These are phyloP conservation scores for Penicillium maclennaniae DNA, from an alignment of 495 filamentous ascomycete genomes.

Conservation along the genomic window DNA sequence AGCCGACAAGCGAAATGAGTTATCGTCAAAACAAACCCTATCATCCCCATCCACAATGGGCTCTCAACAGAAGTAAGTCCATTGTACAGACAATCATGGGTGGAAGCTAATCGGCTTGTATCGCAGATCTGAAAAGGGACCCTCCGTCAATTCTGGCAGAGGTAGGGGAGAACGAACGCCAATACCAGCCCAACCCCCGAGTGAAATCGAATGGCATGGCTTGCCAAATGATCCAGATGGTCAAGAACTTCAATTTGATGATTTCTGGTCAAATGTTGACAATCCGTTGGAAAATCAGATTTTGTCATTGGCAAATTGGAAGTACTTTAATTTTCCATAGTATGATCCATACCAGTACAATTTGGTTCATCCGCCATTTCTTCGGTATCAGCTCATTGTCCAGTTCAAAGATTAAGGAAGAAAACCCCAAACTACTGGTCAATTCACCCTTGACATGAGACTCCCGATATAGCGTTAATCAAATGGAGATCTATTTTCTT, in stretches of 20 bases:
- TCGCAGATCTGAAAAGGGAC: not conserved
- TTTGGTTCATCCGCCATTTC: no score
- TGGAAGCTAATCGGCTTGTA: not conserved
- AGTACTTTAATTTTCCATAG: not conserved
- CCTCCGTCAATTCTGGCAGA: not conserved
- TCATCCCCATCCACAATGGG: not conserved
- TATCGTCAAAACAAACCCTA: not conserved
- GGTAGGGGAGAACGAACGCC: not conserved
- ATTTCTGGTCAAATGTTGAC: not conserved
- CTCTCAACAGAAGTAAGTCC: not conserved
- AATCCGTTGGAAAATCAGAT: conserved; percentile 1
- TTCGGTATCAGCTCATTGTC: no score
- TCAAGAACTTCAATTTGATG: not conserved
- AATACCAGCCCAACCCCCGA: not conserved
- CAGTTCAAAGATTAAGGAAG: no score
- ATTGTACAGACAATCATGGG: not conserved
- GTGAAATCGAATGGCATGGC: not conserved
- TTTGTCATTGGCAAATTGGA: not conserved
- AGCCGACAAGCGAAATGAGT: not conserved
- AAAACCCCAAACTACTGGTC: no score
- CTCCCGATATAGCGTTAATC: no score
- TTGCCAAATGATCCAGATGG: not conserved
- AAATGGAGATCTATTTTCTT: no score
- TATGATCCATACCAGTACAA: not conserved
- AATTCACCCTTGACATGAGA: no score